Conservation (phyloP, 2,329 filamentous ascomycete species). For the Trichoderma endophyticum region DNA sequence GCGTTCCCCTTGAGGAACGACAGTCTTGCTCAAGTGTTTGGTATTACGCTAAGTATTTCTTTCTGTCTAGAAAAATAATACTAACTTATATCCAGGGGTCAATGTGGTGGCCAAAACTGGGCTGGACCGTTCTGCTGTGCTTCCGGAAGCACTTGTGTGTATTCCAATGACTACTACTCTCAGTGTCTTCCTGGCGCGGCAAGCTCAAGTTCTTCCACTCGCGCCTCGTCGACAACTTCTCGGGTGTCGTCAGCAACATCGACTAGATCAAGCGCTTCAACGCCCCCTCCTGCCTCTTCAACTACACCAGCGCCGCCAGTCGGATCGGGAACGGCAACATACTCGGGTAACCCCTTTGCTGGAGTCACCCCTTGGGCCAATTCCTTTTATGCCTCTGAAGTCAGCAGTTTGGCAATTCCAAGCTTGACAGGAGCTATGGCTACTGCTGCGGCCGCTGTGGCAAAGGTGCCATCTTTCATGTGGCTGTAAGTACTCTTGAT, state of each 20-base stretch:
- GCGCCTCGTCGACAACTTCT: not conserved
- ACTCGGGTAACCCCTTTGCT: not conserved
- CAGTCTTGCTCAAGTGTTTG: not conserved
- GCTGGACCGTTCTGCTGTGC: not conserved
- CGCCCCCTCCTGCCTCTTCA: not conserved
- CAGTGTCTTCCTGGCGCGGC: slow-evolving; percentile 1
- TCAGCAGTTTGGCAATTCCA: not conserved
- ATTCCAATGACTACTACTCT: not conserved
- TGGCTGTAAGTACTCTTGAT: not conserved
- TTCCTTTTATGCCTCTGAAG: not conserved
- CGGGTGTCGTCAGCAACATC: not conserved
- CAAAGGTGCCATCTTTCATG: slow-evolving; percentile 1
- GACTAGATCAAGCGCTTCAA: not conserved
- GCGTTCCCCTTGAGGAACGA: not conserved
- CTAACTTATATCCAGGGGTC: not conserved
- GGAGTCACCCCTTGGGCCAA: slow-evolving; percentile 1
- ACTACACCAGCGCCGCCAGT: not conserved
- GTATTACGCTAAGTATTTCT: not conserved
- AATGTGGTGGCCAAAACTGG: slow-evolving; percentile 6
- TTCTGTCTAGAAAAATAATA: not conserved
- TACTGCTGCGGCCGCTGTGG: not conserved
- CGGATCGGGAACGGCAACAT: not conserved
- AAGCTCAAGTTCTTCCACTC: not conserved
- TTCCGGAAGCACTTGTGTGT: slow-evolving; percentile 5
- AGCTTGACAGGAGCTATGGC: slow-evolving; percentile 6